These are phyloP conservation scores for Verticillium dahliae DNA, from an alignment of 2,329 filamentous ascomycete genomes.

Conservation along the genomic window DNA sequence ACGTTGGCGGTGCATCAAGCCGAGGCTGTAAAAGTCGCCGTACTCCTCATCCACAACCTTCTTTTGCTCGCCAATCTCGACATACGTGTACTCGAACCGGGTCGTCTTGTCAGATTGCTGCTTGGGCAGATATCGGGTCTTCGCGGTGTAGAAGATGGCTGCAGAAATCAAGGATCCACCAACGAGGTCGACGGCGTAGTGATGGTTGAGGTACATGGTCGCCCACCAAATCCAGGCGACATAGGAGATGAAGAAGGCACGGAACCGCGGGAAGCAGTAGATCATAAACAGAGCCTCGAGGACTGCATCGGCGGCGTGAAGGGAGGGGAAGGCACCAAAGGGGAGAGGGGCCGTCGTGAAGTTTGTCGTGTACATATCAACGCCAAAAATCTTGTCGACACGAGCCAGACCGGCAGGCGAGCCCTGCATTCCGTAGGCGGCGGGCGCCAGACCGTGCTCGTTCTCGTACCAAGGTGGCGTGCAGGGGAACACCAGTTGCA, in stretches of 20 bases:
- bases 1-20: constrained; percentile 34
- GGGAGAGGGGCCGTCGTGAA: constrained; percentile 88
- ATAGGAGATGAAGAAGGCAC: constrained; percentile 75
- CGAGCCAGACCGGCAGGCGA: constrained; percentile 84
- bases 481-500: constrained; percentile 87
- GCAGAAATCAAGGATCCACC: constrained; percentile 75
- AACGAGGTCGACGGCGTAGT: constrained; percentile 92
- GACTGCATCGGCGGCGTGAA: constrained; percentile 85
- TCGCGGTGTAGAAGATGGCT: constrained; percentile 74
- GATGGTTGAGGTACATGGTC: constrained; percentile 96
- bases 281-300: constrained; percentile 90
- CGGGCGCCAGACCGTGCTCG: constrained; percentile 80
- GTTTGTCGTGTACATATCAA: constrained; percentile 87
- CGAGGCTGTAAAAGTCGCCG: constrained; percentile 38
- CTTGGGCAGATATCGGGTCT: constrained; percentile 73
- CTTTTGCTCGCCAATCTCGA: constrained; percentile 68
- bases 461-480: constrained; percentile 98
- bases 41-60: constrained; percentile 38
- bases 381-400: constrained; percentile 81
- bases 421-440: constrained; percentile 85
- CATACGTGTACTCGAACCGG: constrained; percentile 93
- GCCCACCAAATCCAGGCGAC: constrained; percentile 96
- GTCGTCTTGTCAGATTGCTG: constrained; percentile 78
- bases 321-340: constrained; percentile 89
- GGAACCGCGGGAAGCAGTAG: constrained; percentile 79